Base-by-base conservation (phyloP, 2,329 filamentous ascomycete species). In the Thielaviopsis musarum region DNA sequence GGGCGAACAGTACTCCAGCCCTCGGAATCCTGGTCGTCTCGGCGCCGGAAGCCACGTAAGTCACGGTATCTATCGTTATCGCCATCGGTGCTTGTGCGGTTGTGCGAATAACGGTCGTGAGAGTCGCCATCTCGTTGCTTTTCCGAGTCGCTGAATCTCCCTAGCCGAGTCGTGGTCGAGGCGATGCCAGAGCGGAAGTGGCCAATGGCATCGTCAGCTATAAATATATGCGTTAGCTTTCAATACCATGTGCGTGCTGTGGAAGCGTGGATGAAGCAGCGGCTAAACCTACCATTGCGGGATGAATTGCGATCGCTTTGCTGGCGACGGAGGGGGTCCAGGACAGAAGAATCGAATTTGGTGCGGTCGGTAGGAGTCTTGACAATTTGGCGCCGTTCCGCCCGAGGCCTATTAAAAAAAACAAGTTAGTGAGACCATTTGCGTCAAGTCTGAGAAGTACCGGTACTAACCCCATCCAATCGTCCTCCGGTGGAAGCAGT, bases 401-500 rank as follows among this genome's bases (percentile, higher is more conserved):
- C 48, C 12, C 56, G 26, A 13, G 59, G 38, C 17, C 59, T 61
- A 51, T 21, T 52, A 21, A 28, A 26, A 26, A 26, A 26, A 26
- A 26, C 24, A 26, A 26, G 53, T 61, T 34, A 54, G 45, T 56
- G 38, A 45, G 54, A 30, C 54, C 34, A 21, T 49, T 41, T 45
- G 21, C 52, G 53, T 49, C 45, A 49, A 21, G n/a, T 49, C 9
- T 19, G n/a, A 49, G 45, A 49, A 19, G 7, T 49, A 3, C 2
- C 26, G n/a, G 30, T 19, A 56, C 81, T 69, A 77, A 95, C 87
- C 91, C 90, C 89, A 96, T 95, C 91, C 91, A 97, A 76, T 95
- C 88, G 74, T 95, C 89, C 64, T 85, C 80, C 26, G 89, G 86
- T 64, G 90, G 91, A 53, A 96, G 78, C 64, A 78, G 80, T 64